These are phyloP conservation scores for Bryoerythrophyllum caledonicum DNA, from an alignment of 225 moss, liverwort and hornwort genomes.

Conservation along the genomic window DNA sequence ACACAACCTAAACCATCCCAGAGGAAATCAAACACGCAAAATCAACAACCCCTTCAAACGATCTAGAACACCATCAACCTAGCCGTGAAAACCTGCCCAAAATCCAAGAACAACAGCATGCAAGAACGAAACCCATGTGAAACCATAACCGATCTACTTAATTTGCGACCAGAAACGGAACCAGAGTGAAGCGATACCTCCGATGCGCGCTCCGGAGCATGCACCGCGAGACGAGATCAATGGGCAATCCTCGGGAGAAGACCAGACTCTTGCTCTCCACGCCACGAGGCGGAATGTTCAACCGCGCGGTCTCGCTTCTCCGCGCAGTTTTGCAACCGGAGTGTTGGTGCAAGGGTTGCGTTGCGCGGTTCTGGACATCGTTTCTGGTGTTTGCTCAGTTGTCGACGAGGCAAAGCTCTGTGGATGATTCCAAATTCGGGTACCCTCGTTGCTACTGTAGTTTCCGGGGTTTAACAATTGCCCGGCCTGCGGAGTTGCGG, in stretches of 20 bases:
- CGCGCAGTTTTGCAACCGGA: conserved; percentile 2
- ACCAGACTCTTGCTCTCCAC: conserved; percentile 20
- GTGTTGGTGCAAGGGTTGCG: not conserved
- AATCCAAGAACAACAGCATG: not conserved
- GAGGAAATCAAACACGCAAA: too few relatives aligned
- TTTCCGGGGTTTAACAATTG: conserved; percentile 1
- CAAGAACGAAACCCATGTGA: not conserved
- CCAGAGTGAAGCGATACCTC: not conserved
- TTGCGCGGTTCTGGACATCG: conserved; percentile 14
- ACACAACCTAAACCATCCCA: too few relatives aligned
- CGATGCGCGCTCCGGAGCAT: not conserved
- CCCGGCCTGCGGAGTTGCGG: conserved; percentile 10
- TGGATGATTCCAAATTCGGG: not conserved
- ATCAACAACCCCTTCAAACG: too few relatives aligned
- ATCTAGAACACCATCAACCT: not conserved
- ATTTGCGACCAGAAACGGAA: not conserved
- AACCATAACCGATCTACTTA: not conserved
- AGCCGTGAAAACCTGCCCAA: not conserved
- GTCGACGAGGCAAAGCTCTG: conserved; percentile 18
- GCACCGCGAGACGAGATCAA: not conserved
- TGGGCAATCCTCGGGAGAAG: not conserved
- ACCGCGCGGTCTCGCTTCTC: conserved; percentile 21
- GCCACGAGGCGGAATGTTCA: conserved; percentile 7
- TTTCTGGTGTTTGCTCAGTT: not conserved
- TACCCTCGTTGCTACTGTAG: not conserved